Evolutionary conservation across 805 yeast species (phyloP).

Genomic region (Metschnikowia amazonensis): DNA sequence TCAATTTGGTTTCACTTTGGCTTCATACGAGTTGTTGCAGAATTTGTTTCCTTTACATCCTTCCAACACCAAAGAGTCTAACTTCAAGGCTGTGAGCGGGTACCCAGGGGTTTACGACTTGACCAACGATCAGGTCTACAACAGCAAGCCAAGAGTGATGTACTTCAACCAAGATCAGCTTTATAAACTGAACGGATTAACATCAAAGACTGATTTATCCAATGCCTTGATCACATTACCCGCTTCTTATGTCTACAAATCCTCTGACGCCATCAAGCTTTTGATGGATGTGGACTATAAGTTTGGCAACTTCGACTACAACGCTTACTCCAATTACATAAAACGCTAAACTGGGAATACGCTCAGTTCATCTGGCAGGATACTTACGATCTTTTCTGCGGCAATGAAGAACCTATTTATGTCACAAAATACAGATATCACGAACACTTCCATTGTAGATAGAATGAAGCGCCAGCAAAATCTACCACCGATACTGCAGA

Average conservation of each 20-base stretch:
- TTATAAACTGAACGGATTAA: slow-evolving; percentile 28
- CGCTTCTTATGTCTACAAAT: slow-evolving; percentile 49
- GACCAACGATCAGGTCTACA: slow-evolving; percentile 40
- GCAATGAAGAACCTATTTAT: slow-evolving; percentile 1
- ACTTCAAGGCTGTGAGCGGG: slow-evolving; percentile 41
- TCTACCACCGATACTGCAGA: not conserved
- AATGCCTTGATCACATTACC: slow-evolving; percentile 43
- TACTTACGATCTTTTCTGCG: slow-evolving; percentile 1
- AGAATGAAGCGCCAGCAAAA: not conserved
- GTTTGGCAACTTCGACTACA: slow-evolving; percentile 52
- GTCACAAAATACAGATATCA: slow-evolving; percentile 1
- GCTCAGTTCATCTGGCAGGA: not conserved
- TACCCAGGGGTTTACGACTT: slow-evolving; percentile 45
- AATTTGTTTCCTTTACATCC: slow-evolving; percentile 67
- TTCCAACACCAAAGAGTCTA: slow-evolving; percentile 41
- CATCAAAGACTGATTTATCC: slow-evolving; percentile 23
- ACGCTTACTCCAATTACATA: slow-evolving; percentile 41
- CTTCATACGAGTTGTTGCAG: slow-evolving; percentile 93
- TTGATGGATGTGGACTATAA: slow-evolving; percentile 62
- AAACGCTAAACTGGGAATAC: slow-evolving; percentile 15
- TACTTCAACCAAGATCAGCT: slow-evolving; percentile 37
- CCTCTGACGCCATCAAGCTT: slow-evolving; percentile 57
- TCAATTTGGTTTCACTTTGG: slow-evolving; percentile 95
- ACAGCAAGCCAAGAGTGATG: slow-evolving; percentile 31
- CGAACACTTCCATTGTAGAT: not conserved